Evolutionary conservation across 306 rosid species (phyloP).

Genomic region (Cicer pinnatifidum): DNA sequence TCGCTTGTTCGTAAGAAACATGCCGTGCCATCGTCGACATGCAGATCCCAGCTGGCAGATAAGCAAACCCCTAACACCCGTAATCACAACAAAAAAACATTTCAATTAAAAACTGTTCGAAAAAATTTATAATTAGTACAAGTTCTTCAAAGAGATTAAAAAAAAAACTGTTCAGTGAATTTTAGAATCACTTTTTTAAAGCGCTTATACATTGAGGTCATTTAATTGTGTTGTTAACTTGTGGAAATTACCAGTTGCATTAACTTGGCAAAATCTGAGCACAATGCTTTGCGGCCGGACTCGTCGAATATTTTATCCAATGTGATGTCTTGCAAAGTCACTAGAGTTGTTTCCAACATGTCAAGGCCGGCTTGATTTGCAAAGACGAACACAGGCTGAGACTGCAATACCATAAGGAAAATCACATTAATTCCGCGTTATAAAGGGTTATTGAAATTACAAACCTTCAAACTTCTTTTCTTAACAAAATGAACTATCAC

Average conservation of each 20-base stretch:
- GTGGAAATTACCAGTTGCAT: conserved; percentile 75
- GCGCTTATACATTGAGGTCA: not conserved
- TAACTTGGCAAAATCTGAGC: conserved; percentile 77
- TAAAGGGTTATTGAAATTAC: not conserved
- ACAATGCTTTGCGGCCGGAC: conserved; percentile 79
- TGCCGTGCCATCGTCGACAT: conserved; percentile 93
- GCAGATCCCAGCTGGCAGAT: conserved; percentile 86
- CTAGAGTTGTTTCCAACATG: conserved; percentile 93
- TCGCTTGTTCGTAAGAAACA: conserved; percentile 82
- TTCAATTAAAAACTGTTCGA: not conserved
- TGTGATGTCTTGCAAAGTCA: conserved; percentile 92
- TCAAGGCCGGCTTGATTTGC: conserved; percentile 97
- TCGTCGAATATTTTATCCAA: conserved; percentile 90
- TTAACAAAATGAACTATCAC: not conserved
- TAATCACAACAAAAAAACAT: too few species aligned
- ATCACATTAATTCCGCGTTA: not conserved
- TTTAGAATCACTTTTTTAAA: not conserved
- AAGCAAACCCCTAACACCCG: conserved; percentile 69
- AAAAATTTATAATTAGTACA: not conserved
- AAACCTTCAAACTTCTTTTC: not conserved
- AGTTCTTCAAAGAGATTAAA: not conserved
- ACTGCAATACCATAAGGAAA: conserved; percentile 52
- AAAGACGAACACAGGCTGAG: conserved; percentile 79
- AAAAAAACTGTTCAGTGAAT: not conserved
- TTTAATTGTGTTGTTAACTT: not conserved